Evolutionary conservation across 2,329 filamentous ascomycete species (phyloP).

Genomic region (Xylaria sp.): DNA sequence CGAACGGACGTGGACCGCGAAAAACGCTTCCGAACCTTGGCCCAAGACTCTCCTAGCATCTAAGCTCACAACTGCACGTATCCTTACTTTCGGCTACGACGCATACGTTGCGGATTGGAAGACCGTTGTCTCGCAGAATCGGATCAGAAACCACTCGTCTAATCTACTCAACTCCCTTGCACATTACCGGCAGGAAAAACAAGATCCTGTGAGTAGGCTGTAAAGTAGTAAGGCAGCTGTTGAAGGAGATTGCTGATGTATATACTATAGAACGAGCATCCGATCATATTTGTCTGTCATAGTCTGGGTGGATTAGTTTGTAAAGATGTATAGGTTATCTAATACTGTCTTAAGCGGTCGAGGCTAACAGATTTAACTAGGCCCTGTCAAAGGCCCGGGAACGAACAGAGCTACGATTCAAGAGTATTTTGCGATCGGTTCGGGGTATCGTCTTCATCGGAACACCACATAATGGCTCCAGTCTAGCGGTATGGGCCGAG

Average conservation of each 20-base stretch:
- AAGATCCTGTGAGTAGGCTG: background rate
- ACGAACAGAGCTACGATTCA: background rate
- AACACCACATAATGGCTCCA: background rate
- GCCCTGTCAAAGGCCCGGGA: background rate
- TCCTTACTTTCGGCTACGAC: slow-evolving; percentile 56
- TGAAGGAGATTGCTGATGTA: background rate
- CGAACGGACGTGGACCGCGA: slow-evolving; percentile 53
- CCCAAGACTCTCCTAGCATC: slow-evolving; percentile 49
- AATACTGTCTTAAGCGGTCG: background rate
- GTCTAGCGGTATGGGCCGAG: background rate
- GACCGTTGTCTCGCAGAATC: background rate
- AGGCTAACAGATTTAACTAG: background rate
- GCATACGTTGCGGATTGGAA: slow-evolving; percentile 42
- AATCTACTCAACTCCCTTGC: background rate
- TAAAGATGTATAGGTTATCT: background rate
- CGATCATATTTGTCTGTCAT: slow-evolving; percentile 9
- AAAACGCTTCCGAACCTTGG: slow-evolving; percentile 48
- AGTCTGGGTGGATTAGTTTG: slow-evolving; percentile 5
- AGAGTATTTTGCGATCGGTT: background rate
- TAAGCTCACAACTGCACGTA: slow-evolving; percentile 47
- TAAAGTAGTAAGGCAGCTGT: background rate
- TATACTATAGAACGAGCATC: background rate
- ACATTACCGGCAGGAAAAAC: background rate
- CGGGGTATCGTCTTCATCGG: background rate
- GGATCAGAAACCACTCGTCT: background rate